phyloP scores from a whole-genome alignment of 2,329 filamentous ascomycete genomes.

The Trematosphaeria pertusa region DNA sequence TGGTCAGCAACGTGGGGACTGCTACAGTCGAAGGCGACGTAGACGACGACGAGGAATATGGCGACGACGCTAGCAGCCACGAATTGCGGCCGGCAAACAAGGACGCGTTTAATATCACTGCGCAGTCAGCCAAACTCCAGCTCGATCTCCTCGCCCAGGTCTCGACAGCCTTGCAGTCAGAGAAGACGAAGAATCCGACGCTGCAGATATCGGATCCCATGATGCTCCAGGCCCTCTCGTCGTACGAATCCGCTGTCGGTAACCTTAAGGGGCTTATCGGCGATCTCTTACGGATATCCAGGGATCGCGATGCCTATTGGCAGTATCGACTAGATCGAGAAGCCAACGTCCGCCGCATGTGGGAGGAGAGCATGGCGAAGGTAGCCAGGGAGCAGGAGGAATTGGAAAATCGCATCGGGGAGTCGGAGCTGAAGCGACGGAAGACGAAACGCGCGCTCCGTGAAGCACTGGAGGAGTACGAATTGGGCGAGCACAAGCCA shows the following conservation, averaged over 20 bases:
- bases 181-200: slow-evolving; percentile 72
- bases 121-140: slow-evolving; percentile 91
- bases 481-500: slow-evolving; percentile 24
- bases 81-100: slow-evolving; percentile 78
- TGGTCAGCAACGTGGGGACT: slow-evolving; percentile 58
- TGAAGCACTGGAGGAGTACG: slow-evolving; percentile 74
- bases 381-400: slow-evolving; percentile 95
- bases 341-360: slow-evolving; percentile 89
- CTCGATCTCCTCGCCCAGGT: slow-evolving; percentile 89
- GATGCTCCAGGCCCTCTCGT: slow-evolving; percentile 77
- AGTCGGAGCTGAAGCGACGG: slow-evolving; percentile 88
- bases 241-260: slow-evolving; percentile 88
- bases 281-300: slow-evolving; percentile 88
- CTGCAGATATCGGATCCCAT: slow-evolving; percentile 78
- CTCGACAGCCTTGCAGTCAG: slow-evolving; percentile 77
- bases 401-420: slow-evolving; percentile 83
- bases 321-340: slow-evolving; percentile 93
- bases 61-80: slow-evolving; percentile 79
- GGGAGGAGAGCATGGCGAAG: slow-evolving; percentile 97
- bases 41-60: slow-evolving; percentile 75
- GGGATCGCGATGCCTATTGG: slow-evolving; percentile 95
- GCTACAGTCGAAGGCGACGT: slow-evolving; percentile 64
- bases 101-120: slow-evolving; percentile 96
- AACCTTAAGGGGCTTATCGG: slow-evolving; percentile 85
- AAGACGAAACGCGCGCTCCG: slow-evolving; percentile 87